Evolutionary conservation across 2,329 filamentous ascomycete genomes (phyloP), one percentile per base, ranked within the genome.

Genomic region (Hirsutella minnesotensis): DNA sequence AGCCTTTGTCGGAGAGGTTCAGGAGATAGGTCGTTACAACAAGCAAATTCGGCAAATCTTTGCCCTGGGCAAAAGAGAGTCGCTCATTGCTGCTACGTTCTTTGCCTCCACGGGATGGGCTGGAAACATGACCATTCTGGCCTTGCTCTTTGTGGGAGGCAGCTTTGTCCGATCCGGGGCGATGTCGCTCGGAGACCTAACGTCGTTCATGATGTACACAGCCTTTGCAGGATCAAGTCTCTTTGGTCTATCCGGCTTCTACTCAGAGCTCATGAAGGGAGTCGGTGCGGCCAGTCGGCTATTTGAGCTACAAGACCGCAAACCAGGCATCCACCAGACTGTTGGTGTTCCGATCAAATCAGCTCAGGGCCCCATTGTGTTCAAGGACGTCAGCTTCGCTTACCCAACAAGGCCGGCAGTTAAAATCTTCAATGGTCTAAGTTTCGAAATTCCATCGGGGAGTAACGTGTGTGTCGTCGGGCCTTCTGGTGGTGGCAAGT

Each of bases 201-300:
- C 92, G 1, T 94, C 88, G 0, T 98, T 98, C 64, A 76, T 98
- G 67, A 96, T 98, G 90, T 98, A 96, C 63, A 94, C 89, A 3
- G 90, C 86, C 3, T 96, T 81, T 61, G 77, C 79, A 7, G 79
- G 79, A 3, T 92, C 86, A 39, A 94, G 86, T 63, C 76, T 98
- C 49, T 95, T 96, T 53, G 92, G 92, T 4, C 70, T 98, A 2
- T 95, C 88, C 4, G 87, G 86, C 44, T 98, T 98, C 66, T 98
- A 95, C 64, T 95, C 89, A 0, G 92, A 98, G 60, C 73, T 98
- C 47, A 98, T 98, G 92, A 98, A 98, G 63, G 94, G 94, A 35
- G 90, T 95, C 4, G 92, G 94, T 55, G 92, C 92, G 35, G 92
- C 92, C n/a, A 94, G 84, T 56, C 83, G 92, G 46, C 72, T 98